Evolutionary conservation across 495 filamentous ascomycete species (phyloP), one percentile per base, ranked within the genome.

Genomic region (Hypomontagnella submonticulosa): DNA sequence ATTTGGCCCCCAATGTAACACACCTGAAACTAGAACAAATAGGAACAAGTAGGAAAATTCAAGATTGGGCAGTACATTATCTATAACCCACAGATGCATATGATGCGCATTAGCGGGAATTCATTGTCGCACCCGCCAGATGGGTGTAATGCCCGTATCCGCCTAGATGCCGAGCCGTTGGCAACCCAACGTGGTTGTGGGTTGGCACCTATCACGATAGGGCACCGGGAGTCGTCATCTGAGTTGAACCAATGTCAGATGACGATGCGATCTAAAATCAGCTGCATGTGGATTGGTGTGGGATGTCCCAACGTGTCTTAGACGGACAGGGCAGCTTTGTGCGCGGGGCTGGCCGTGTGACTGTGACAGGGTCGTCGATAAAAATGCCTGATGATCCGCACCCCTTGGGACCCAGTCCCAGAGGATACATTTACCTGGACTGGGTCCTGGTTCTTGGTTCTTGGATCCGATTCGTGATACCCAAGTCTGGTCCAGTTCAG

Each of bases 151-250:
- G 66, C 50, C 66, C 48, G 56, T 61, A 60, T 66, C 66, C 61
- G 66, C 48, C 42, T 11, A 66, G 61, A 53, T 65, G 61, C 61
- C 66, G 61, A 66, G 61, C 61, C 51, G 61, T 66, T 70, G 34
- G 52, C 61, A 54, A 49, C 57, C 57, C 61, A 61, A 61, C 60
- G 19, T 42, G 16, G 18, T 9, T 40, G 38, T 63, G 37, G 60
- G 59, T 9, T 63, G 66, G 66, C 66, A 69, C 59, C 66, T 63
- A 70, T 65, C 61, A 70, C 43, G 56, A 53, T 66, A 53, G 16
- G 50, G 56, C 60, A 58, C 18, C 15, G 9, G 33, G 12, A 46
- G 57, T 54, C 57, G 56, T 57, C 51, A 66, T 70, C 46, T 61
- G 61, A 48, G 32, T 51, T 13, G 32, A 40, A 36, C 66, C 61